Evolutionary conservation across 108 stramenopile species (phyloP).

Genomic region (Asterionellopsis glacialis): DNA sequence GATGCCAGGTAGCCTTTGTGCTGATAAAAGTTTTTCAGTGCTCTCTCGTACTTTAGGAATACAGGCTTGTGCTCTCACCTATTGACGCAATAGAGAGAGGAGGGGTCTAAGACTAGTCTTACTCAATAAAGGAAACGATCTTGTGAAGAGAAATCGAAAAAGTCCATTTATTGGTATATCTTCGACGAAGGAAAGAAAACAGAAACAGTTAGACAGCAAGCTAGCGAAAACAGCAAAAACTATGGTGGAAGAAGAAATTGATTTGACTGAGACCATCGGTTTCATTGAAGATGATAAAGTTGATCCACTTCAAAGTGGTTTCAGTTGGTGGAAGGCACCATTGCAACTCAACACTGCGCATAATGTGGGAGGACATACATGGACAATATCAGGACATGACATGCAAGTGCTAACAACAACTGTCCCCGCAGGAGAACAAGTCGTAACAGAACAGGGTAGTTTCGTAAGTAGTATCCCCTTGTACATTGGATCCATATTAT

Average conservation of each 20-base stretch:
- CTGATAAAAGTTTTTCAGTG: no score
- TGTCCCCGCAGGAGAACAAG: conserved; percentile 21
- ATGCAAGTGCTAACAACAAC: conserved; percentile 42
- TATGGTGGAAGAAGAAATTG: not conserved
- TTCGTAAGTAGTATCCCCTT: conserved; percentile 30
- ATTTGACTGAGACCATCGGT: not conserved
- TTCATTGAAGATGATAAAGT: not conserved
- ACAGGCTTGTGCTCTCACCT: no score
- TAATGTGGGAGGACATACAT: conserved; percentile 30
- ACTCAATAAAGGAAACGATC: no score
- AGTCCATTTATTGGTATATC: no score
- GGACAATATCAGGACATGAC: conserved; percentile 40
- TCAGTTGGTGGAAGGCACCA: conserved; percentile 41
- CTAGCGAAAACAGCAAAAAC: no score
- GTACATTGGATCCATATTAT: no score
- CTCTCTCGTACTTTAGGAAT: no score
- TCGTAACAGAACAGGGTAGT: conserved; percentile 34
- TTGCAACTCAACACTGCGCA: conserved; percentile 17
- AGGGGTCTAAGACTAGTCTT: no score
- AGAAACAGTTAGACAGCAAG: not conserved
- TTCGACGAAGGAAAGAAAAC: not conserved
- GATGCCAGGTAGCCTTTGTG: no score
- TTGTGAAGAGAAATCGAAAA: no score
- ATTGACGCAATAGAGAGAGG: no score
- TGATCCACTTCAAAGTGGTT: conserved; percentile 32